These are phyloP conservation scores for Talaromyces piceae DNA, from an alignment of 2,329 filamentous ascomycete species.

Conservation along the genomic window DNA sequence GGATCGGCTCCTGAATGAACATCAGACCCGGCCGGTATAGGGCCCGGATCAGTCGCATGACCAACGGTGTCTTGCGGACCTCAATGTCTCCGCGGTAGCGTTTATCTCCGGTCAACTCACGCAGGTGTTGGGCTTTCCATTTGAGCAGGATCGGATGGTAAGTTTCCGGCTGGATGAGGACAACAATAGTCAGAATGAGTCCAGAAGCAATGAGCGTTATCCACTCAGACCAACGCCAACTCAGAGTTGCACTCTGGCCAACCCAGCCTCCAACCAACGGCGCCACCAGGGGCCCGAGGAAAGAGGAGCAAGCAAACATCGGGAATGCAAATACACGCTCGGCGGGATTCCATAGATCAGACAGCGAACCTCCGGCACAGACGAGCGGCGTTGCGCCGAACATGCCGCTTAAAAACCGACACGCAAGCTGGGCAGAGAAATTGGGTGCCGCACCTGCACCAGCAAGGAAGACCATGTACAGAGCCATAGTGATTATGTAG, in stretches of 20 bases:
- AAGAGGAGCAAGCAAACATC: constrained; percentile 41
- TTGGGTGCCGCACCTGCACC: constrained; percentile 42
- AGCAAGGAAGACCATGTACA: constrained; percentile 45
- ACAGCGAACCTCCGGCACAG: constrained; percentile 38
- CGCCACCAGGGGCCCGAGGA: constrained; percentile 27
- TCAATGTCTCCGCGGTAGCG: constrained; percentile 44
- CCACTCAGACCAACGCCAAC: constrained; percentile 45
- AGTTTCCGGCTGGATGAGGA: constrained; percentile 45
- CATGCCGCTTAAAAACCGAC: constrained; percentile 44
- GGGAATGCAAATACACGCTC: constrained; percentile 45
- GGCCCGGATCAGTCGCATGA: constrained; percentile 33
- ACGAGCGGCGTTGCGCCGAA: constrained; percentile 40
- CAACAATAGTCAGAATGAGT: constrained; percentile 24
- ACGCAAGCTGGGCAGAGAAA: constrained; percentile 41
- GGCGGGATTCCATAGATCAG: constrained; percentile 40
- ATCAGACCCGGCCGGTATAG: constrained; percentile 43
- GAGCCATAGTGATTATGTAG: constrained; percentile 40
- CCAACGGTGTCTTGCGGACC: constrained; percentile 34
- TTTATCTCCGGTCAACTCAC: constrained; percentile 35
- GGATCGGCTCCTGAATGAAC: constrained; percentile 37
- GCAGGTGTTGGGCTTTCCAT: constrained; percentile 39
- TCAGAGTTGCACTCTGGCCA: constrained; percentile 26
- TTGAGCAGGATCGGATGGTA: constrained; percentile 41
- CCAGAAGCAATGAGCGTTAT: constrained; percentile 32
- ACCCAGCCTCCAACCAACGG: constrained; percentile 43